These are phyloP conservation scores for Oryza meyeriana DNA, from an alignment of 176 grass and related monocot species.

Conservation along the genomic window DNA sequence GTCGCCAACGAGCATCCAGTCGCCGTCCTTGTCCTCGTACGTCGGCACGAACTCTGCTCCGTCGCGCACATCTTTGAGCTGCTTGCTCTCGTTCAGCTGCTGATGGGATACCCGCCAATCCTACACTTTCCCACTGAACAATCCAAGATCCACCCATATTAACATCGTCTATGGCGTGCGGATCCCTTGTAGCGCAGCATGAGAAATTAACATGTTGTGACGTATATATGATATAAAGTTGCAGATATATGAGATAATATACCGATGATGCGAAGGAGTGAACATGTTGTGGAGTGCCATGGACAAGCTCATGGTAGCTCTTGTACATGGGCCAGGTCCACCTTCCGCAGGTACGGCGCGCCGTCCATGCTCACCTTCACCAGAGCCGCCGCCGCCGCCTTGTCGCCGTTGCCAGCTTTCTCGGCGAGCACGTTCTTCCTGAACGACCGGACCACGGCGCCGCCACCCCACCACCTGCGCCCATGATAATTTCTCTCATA, in stretches of 20 bases:
- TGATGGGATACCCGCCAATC: no score
- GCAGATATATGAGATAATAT: no score
- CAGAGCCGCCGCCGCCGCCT: neutral
- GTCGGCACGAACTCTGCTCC: constrained; percentile 64
- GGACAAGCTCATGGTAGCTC: constrained; percentile 81
- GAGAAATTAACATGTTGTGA: no score
- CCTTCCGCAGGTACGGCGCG: constrained; percentile 79
- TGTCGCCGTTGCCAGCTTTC: constrained; percentile 25
- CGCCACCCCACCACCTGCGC: constrained; percentile 84
- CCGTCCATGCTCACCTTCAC: constrained; percentile 97
- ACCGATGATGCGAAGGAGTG: constrained; percentile 51
- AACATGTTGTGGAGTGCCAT: constrained; percentile 70
- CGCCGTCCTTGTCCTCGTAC: constrained; percentile 95
- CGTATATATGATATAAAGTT: no score
- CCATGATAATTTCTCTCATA: no score
- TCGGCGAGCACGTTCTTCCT: constrained; percentile 72
- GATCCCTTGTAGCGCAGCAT: no score
- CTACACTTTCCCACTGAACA: no score
- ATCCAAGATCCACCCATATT: neutral
- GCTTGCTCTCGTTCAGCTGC: constrained; percentile 41
- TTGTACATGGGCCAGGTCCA: constrained; percentile 65
- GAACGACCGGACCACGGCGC: constrained; percentile 70
- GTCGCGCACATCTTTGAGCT: constrained; percentile 39
- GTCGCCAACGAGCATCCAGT: constrained; percentile 93
- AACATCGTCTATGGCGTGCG: no score